Evolutionary conservation across 192 early-diverging fungal species (phyloP).

Genomic region (Coemansia sp.): DNA sequence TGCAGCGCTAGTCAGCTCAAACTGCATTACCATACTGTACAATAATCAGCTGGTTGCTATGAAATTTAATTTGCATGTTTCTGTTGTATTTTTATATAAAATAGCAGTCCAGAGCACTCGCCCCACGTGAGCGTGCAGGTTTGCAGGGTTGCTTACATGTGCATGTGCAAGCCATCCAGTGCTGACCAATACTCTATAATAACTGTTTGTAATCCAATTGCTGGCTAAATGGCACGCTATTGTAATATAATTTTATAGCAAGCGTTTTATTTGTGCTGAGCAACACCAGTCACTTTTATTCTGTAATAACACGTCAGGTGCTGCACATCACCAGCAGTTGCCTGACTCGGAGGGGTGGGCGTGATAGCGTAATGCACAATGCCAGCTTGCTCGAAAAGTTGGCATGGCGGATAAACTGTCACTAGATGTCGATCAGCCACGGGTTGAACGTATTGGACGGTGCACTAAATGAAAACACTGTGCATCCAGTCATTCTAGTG

Average conservation of each 20-base stretch:
- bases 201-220: not conserved
- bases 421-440: not conserved
- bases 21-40: no score
- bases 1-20: no score
- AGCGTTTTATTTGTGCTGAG: not conserved
- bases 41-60: no score
- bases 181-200: not conserved
- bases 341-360: not conserved
- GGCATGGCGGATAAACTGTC: not conserved
- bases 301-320: not conserved
- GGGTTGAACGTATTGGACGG: not conserved
- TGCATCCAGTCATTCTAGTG: no score
- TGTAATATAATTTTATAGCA: not conserved
- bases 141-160: conserved; percentile 22
- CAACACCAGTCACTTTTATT: not conserved
- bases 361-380: not conserved
- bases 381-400: not conserved
- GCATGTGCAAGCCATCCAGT: conserved; percentile 6
- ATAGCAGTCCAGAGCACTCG: conserved; percentile 11
- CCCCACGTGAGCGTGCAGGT: conserved; percentile 15
- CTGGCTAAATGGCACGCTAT: not conserved
- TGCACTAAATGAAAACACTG: no score
- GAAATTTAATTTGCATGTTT: no score
- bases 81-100: not conserved
- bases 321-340: not conserved